Conservation (phyloP, 805 yeast genomes). For the Kodamaea laetipori region DNA sequence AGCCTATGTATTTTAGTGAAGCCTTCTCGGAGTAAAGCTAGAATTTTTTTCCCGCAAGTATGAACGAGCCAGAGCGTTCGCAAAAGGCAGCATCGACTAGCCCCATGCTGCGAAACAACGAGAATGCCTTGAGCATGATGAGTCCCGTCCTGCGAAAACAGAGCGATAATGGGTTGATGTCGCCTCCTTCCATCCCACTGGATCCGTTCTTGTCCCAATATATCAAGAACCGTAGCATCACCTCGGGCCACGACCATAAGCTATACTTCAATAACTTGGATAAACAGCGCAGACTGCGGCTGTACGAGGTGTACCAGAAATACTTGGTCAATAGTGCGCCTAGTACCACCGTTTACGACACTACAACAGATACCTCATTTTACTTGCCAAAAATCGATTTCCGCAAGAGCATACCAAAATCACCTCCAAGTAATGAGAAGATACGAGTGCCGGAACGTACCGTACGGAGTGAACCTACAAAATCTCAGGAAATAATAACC, state of each 20-base stretch:
- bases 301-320: constrained; percentile 26
- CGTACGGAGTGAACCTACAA: background rate
- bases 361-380: constrained; percentile 9
- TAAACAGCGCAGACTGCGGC: constrained; percentile 21
- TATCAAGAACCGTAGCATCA: constrained; percentile 19
- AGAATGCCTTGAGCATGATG: no score
- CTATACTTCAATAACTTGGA: constrained; percentile 23
- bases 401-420: background rate
- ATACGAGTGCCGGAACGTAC: background rate
- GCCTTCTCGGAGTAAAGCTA: background rate
- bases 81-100: no score
- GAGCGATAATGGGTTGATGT: constrained; percentile 6
- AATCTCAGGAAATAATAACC: constrained; percentile 4
- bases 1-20: background rate
- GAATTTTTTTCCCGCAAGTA: background rate
- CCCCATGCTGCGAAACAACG: no score
- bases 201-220: constrained; percentile 28
- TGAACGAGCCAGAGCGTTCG: no score
- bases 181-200: constrained; percentile 11
- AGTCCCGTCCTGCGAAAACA: constrained; percentile 1
- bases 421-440: background rate
- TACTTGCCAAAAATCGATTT: constrained; percentile 7
- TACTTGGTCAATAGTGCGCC: constrained; percentile 18
- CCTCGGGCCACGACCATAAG: constrained; percentile 19
- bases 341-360: constrained; percentile 11